Evolutionary conservation across 495 filamentous ascomycete genomes (phyloP), one percentile per base, ranked within the genome.

Genomic region (Penicillium robsamsonii): DNA sequence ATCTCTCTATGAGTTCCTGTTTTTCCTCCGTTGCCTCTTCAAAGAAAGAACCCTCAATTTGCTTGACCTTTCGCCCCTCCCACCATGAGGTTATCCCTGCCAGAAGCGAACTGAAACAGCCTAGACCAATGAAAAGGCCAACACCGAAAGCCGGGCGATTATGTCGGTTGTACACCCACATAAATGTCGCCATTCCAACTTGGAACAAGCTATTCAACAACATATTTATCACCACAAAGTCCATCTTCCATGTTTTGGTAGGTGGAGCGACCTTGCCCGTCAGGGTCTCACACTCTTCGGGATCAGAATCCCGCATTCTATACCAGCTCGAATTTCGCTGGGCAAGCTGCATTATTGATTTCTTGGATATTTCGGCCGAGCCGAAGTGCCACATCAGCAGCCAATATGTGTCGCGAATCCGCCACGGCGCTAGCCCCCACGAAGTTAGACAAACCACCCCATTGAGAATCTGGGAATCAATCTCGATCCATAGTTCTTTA

Each of bases 371-470:
- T 1, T 35, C 18, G 2, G 47, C 31, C 5, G 35, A 37, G 15
- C 63, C 55, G 3, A 87, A 45, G 2, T 90, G 81, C 73, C 82
- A 94, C 75, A 69, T 4, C 88, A 64, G 29, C 89, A 75, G 33
- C 61, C 81, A 87, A 62, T 84, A 96, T 12, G 87, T 71, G 64
- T 96, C 91, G 1, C 91, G 80, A 62, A 94, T 87, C 15, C 91
- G 79, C 91, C 91, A 96, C 1, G 91, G 90, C 5, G 87, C 85
- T 7, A 94, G 79, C 0, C 91, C 91, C 58, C 93, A 92, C 5
- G 87, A 89, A 4, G 91, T 90, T 4, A 95, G 84, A 74, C 91
- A 93, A 79, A 96, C 95, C 0, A 95, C 81, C 0, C 78, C 88
- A 59, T 87, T 96, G 17, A 95, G 77, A 56, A 95, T 87, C 64